These are phyloP conservation scores for Euptelea pleiosperma DNA, from an alignment of 164 flowering plant species.

Conservation along the genomic window DNA sequence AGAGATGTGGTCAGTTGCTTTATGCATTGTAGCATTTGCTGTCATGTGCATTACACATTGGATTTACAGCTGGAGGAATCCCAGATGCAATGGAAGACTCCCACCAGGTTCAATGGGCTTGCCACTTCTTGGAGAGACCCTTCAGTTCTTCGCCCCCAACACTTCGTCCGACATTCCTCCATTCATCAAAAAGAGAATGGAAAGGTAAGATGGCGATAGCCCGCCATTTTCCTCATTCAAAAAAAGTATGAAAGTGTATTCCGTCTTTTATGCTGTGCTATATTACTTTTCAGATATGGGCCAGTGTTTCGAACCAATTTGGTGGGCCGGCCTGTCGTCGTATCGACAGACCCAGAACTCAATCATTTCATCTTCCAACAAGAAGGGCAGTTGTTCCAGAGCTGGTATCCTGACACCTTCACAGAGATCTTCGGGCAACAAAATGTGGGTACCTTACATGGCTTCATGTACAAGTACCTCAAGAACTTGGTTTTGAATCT, in stretches of 20 bases:
- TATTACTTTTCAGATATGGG: conserved; percentile 29
- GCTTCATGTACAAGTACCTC: conserved; percentile 40
- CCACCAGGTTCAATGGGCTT: conserved; percentile 32
- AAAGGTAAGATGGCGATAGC: conserved; percentile 21
- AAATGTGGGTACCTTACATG: conserved; percentile 33
- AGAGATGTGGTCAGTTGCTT: conserved; percentile 24
- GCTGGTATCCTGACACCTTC: conserved; percentile 41
- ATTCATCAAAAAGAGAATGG: conserved; percentile 22
- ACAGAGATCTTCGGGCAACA: conserved; percentile 28
- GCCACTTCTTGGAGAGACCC: conserved; percentile 30
- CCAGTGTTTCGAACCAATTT: conserved; percentile 35
- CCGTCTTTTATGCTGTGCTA: conserved; percentile 6
- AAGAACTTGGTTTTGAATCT: conserved; percentile 35
- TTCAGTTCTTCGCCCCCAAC: conserved; percentile 26
- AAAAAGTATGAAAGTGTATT: neutral
- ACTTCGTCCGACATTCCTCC: conserved; percentile 20
- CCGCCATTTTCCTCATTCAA: neutral
- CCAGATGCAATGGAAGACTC: conserved; percentile 26
- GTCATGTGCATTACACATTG: conserved; percentile 26
- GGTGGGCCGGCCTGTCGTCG: conserved; percentile 32
- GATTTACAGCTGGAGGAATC: conserved; percentile 38
- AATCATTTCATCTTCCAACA: conserved; percentile 37
- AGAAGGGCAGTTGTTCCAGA: conserved; percentile 36
- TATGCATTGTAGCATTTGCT: conserved; percentile 23
- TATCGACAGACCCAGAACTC: conserved; percentile 40